Conservation (phyloP, 2,329 filamentous ascomycete genomes). For the Chrysoporthe austroafricana region DNA sequence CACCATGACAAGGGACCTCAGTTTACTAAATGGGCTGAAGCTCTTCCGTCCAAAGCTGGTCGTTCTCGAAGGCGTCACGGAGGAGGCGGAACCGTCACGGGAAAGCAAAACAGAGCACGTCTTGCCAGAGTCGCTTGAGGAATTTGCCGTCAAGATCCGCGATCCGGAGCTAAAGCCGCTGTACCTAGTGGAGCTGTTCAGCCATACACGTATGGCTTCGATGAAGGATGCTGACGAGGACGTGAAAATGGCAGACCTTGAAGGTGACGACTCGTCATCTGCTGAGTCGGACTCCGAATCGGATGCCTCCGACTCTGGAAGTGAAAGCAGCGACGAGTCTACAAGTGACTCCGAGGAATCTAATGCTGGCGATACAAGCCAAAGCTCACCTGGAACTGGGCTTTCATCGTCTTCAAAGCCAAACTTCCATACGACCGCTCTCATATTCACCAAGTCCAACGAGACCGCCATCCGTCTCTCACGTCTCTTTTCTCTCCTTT, state of each 20-base stretch:
- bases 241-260: conserved; percentile 42
- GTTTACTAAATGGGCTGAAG: conserved; percentile 74
- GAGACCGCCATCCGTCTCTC: conserved; percentile 86
- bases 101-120: conserved; percentile 47
- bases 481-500: conserved; percentile 72
- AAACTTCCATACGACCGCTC: conserved; percentile 50
- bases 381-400: neutral
- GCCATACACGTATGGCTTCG: conserved; percentile 53
- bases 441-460: conserved; percentile 91
- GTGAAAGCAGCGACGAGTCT: conserved; percentile 29
- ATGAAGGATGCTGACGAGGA: conserved; percentile 37
- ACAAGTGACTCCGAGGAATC: conserved; percentile 35
- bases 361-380: conserved; percentile 28
- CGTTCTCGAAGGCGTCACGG: conserved; percentile 64
- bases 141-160: conserved; percentile 69
- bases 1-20: conserved; percentile 87
- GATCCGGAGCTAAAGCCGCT: conserved; percentile 77
- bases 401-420: conserved; percentile 8
- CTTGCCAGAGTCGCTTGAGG: conserved; percentile 66
- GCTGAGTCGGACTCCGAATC: conserved; percentile 41
- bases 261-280: conserved; percentile 36
- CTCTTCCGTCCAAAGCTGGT: conserved; percentile 76
- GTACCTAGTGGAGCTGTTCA: conserved; percentile 79
- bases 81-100: conserved; percentile 42
- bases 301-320: conserved; percentile 37